Conservation (phyloP, 2,329 filamentous ascomycete species). For the Monosporascus sp. region DNA sequence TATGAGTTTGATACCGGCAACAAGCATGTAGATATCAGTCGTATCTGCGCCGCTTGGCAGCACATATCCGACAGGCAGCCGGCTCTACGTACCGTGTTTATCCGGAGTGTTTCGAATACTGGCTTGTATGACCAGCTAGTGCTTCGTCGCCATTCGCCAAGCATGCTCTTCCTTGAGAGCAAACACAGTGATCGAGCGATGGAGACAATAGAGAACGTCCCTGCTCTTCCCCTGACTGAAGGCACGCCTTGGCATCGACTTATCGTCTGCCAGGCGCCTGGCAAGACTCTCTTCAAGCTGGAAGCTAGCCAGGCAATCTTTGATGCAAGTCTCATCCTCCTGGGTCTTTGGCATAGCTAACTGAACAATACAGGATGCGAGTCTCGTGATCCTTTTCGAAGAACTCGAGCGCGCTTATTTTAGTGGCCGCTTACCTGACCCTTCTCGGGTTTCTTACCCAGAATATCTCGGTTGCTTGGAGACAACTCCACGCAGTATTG, state of each 20-base stretch:
- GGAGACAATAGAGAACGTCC: constrained; percentile 34
- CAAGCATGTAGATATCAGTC: constrained; percentile 34
- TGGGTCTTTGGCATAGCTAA: not conserved
- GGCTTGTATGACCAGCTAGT: constrained; percentile 47
- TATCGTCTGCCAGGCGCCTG: constrained; percentile 40
- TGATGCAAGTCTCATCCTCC: constrained; percentile 28
- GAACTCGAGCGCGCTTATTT: constrained; percentile 42
- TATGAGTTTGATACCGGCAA: constrained; percentile 40
- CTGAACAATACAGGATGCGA: constrained; percentile 24
- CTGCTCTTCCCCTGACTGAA: constrained; percentile 32
- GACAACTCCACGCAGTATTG: constrained; percentile 29
- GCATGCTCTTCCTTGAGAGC: constrained; percentile 49
- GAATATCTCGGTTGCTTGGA: constrained; percentile 34
- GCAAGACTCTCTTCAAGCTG: constrained; percentile 41
- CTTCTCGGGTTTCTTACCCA: constrained; percentile 29
- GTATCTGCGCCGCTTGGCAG: constrained; percentile 46
- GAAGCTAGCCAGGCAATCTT: constrained; percentile 47
- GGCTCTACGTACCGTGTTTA: constrained; percentile 45
- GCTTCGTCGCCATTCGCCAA: constrained; percentile 40
- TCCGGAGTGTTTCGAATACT: constrained; percentile 42
- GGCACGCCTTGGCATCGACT: constrained; percentile 43
- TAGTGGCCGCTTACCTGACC: constrained; percentile 28
- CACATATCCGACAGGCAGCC: constrained; percentile 40
- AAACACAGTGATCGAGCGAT: constrained; percentile 32
- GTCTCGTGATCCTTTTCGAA: constrained; percentile 40